Evolutionary conservation across 768 basidiomycete species (phyloP).

Genomic region (Mycena vulgaris): DNA sequence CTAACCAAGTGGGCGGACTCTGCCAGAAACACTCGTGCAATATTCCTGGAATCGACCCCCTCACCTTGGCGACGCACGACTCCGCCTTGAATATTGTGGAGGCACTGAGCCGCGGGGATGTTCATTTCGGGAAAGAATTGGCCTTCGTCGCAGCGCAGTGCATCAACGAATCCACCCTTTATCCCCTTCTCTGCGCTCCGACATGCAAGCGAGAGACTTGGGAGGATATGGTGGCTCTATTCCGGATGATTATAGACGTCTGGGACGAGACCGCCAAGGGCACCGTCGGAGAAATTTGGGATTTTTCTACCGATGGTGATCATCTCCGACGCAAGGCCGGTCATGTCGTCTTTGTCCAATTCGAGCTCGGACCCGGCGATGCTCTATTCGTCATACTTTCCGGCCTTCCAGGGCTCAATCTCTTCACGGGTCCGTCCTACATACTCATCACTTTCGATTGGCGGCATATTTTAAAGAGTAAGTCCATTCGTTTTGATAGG

Average conservation of each 20-base stretch:
- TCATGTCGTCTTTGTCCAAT: conserved; percentile 19
- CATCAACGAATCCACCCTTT: conserved; percentile 11
- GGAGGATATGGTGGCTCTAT: background rate
- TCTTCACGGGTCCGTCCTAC: conserved; percentile 8
- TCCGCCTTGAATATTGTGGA: conserved; percentile 7
- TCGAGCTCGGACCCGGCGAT: background rate
- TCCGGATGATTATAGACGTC: background rate
- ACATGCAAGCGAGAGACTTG: conserved; percentile 32
- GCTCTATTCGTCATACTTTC: conserved; percentile 19
- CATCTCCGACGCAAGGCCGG: conserved; percentile 15
- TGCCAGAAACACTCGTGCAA: conserved; percentile 31
- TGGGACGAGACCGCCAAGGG: background rate
- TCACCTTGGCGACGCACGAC: background rate
- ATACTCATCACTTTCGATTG: conserved; percentile 30
- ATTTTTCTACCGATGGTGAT: conserved; percentile 6
- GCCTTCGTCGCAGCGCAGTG: conserved; percentile 6
- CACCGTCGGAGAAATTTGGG: conserved; percentile 27
- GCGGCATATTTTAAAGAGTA: conserved; percentile 37
- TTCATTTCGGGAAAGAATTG: conserved; percentile 36
- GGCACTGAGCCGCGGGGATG: background rate
- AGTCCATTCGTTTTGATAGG: background rate
- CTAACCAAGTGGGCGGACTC: conserved; percentile 30
- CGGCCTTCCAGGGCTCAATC: conserved; percentile 32
- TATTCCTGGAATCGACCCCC: background rate
- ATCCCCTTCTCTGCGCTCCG: conserved; percentile 29